These are phyloP conservation scores for Podaxis sp. DNA, from an alignment of 768 basidiomycete genomes.

Conservation along the genomic window DNA sequence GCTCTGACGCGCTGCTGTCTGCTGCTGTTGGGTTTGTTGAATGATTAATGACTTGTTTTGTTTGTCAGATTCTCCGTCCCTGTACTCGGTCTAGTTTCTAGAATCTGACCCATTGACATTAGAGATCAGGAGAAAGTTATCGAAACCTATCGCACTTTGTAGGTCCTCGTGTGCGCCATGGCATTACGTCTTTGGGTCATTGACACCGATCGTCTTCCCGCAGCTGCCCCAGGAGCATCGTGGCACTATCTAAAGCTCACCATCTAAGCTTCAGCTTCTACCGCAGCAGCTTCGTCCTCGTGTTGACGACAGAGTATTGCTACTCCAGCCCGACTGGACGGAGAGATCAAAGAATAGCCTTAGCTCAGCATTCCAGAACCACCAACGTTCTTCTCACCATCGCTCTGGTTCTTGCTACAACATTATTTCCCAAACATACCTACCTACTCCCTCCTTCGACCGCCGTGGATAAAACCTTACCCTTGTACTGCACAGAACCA, in stretches of 20 bases:
- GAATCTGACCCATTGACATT: too few relatives aligned
- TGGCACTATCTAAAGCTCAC: constrained; percentile 4
- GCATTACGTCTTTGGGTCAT: background rate
- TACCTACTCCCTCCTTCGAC: background rate
- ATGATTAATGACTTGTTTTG: too few relatives aligned
- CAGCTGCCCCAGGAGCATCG: background rate
- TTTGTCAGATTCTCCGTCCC: too few relatives aligned
- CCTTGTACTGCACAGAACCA: too few relatives aligned
- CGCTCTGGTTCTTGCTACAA: background rate
- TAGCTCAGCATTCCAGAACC: constrained; percentile 1
- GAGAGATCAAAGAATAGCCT: background rate
- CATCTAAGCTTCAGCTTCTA: background rate
- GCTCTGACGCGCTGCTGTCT: constrained; percentile 21
- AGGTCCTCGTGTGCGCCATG: too few relatives aligned
- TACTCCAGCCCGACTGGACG: background rate
- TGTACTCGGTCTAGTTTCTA: too few relatives aligned
- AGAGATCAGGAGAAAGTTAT: background rate
- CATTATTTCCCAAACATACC: background rate
- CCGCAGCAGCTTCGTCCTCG: background rate
- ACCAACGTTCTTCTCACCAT: background rate
- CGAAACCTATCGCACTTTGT: too few relatives aligned
- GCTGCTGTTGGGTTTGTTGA: background rate
- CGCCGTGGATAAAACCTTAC: too few relatives aligned
- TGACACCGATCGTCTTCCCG: background rate
- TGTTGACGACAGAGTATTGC: background rate